Percentiles rank a stretch among this genome's conserved stretches.
These are phyloP conservation scores for Hyaloscypha hepaticicola DNA, from an alignment of 495 filamentous ascomycete species.

Conservation along the genomic window DNA sequence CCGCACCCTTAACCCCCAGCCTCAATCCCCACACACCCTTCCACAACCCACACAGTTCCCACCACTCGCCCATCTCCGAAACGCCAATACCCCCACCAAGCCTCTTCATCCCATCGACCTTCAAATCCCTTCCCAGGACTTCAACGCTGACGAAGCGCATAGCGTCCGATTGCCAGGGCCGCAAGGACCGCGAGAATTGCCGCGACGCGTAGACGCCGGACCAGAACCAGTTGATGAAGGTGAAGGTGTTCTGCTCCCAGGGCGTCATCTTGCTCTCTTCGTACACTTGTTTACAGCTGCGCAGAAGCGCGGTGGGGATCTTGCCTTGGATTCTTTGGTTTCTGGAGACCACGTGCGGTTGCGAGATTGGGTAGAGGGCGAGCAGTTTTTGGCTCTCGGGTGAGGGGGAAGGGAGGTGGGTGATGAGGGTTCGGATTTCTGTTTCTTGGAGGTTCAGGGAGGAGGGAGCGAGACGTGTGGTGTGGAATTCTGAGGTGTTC, in stretches of 20 bases:
- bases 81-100: background rate
- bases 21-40: slow-evolving; percentile 15
- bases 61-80: slow-evolving; percentile 5
- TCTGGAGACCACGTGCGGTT: background rate
- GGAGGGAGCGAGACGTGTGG: background rate
- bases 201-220: slow-evolving; percentile 20
- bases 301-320: slow-evolving; percentile 18
- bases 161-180: slow-evolving; percentile 12
- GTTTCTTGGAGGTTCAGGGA: background rate
- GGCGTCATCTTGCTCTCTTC: slow-evolving; percentile 11
- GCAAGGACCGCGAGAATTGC: slow-evolving; percentile 12
- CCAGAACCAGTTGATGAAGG: slow-evolving; percentile 28
- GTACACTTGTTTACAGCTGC: slow-evolving; percentile 17
- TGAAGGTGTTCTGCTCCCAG: slow-evolving; percentile 12
- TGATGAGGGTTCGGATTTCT: background rate
- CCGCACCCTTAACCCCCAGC: slow-evolving; percentile 17
- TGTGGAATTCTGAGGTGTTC: slow-evolving; percentile 13
- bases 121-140: slow-evolving; percentile 20
- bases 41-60: slow-evolving; percentile 20
- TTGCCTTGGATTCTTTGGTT: slow-evolving; percentile 11
- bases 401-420: background rate
- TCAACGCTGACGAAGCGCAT: slow-evolving; percentile 19
- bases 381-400: background rate
- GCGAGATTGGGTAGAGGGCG: background rate
- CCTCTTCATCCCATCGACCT: slow-evolving; percentile 2